These are phyloP conservation scores for Avena insularis DNA, from an alignment of 176 grass and related monocot genomes.

Conservation along the genomic window DNA sequence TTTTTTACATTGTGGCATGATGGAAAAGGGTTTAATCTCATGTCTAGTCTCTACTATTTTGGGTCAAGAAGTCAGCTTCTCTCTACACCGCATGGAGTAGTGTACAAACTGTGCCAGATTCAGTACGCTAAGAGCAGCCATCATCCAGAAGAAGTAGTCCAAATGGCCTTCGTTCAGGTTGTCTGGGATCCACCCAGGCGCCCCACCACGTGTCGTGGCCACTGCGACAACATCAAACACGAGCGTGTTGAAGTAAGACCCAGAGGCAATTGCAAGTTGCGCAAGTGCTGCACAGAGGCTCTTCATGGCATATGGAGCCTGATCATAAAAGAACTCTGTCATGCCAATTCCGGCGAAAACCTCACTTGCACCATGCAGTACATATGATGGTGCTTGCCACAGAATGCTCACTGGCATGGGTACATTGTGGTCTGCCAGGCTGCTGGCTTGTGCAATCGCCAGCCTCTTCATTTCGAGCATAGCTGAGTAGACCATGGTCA, in stretches of 20 bases:
- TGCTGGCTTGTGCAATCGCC: not conserved
- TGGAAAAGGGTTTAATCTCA: not conserved
- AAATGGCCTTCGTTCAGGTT: conserved; percentile 26
- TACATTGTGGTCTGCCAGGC: not conserved
- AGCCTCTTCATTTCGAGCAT: conserved; percentile 50
- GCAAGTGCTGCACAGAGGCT: conserved; percentile 37
- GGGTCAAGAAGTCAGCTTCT: conserved; percentile 22
- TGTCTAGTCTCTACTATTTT: not conserved
- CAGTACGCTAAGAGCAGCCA: conserved; percentile 19
- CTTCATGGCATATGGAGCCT: conserved; percentile 47
- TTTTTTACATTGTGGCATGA: not conserved
- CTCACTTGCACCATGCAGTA: conserved; percentile 22
- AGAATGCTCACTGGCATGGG: conserved; percentile 28
- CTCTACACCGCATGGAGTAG: conserved; percentile 7
- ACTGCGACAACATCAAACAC: not conserved
- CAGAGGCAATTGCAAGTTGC: conserved; percentile 20
- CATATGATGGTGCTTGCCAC: conserved; percentile 13
- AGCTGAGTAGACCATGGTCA: conserved; percentile 40
- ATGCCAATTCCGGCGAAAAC: conserved; percentile 36
- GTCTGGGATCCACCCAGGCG: conserved; percentile 17
- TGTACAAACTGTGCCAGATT: conserved; percentile 18
- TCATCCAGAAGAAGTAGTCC: conserved; percentile 36
- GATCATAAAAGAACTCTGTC: conserved; percentile 53
- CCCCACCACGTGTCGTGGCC: not conserved
- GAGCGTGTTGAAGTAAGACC: conserved; percentile 1